These are phyloP conservation scores for Carex littledalei DNA, from an alignment of 176 grass and related monocot genomes.

Conservation along the genomic window DNA sequence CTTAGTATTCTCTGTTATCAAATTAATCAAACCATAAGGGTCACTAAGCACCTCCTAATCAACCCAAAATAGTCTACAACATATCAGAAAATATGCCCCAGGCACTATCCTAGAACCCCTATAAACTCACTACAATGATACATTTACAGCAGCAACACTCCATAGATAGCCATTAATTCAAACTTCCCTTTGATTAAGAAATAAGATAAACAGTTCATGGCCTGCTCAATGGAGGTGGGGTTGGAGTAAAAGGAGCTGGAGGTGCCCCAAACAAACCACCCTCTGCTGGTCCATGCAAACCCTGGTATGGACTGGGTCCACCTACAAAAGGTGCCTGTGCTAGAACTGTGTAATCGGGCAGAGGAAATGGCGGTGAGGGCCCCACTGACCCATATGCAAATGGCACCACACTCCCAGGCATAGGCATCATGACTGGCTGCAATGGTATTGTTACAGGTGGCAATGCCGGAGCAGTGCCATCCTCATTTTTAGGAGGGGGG, in stretches of 20 bases:
- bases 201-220: slow-evolving; percentile 2
- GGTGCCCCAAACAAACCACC: slow-evolving; percentile 15
- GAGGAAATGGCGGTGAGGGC: not conserved
- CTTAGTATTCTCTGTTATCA: not conserved
- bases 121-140: slow-evolving; percentile 3
- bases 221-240: slow-evolving; percentile 18
- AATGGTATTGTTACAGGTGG: not conserved
- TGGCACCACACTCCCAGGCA: slow-evolving; percentile 18
- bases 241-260: not conserved
- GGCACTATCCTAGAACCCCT: slow-evolving; percentile 2
- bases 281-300: slow-evolving; percentile 8
- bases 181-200: not conserved
- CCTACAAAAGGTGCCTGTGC: not conserved
- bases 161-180: not conserved
- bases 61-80: not conserved
- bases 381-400: not conserved
- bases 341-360: slow-evolving; percentile 14
- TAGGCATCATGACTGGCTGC: slow-evolving; percentile 9
- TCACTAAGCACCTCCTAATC: not conserved
- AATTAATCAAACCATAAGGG: not conserved
- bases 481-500: not conserved
- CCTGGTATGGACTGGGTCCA: slow-evolving; percentile 17
- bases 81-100: not conserved
- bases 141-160: slow-evolving; percentile 4
- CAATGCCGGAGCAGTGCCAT: not conserved